Evolutionary conservation across 257 asterid species (phyloP).

Genomic region (Agastache rugosa): DNA sequence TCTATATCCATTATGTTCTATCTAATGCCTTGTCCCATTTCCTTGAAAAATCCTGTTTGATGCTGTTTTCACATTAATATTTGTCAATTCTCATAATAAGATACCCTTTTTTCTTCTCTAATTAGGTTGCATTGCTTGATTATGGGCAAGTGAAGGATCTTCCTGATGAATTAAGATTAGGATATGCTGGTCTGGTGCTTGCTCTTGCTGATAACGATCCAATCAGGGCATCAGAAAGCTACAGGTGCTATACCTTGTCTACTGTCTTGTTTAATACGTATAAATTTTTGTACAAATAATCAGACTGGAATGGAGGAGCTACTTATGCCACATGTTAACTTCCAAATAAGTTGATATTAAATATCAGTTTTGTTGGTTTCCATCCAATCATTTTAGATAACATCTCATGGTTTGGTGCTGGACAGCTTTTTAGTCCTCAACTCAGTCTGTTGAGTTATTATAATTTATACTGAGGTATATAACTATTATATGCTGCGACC

Average conservation of each 20-base stretch:
- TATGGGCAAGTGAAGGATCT: slow-evolving; percentile 99
- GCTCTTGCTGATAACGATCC: slow-evolving; percentile 94
- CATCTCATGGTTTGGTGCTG: slow-evolving; percentile 7
- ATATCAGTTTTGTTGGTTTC: background rate
- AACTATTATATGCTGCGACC: background rate
- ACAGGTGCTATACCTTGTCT: slow-evolving; percentile 62
- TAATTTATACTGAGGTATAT: too few species aligned
- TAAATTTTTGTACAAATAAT: slow-evolving; percentile 1
- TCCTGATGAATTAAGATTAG: slow-evolving; percentile 85
- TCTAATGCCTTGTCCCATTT: slow-evolving; percentile 31
- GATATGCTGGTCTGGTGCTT: slow-evolving; percentile 88
- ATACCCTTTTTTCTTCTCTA: slow-evolving; percentile 7
- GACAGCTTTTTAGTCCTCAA: background rate
- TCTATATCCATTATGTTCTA: slow-evolving; percentile 27
- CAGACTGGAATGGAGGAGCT: background rate
- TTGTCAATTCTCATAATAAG: slow-evolving; percentile 4
- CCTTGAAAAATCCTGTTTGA: slow-evolving; percentile 15
- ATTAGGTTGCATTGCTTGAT: slow-evolving; percentile 94
- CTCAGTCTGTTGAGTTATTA: background rate
- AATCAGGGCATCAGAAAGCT: slow-evolving; percentile 77
- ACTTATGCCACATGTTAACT: background rate
- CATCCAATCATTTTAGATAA: background rate
- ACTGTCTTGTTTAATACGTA: background rate
- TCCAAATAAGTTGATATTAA: background rate
- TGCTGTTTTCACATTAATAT: slow-evolving; percentile 4